Base-by-base conservation (phyloP, 441 rosid genomes). In the Rhodomyrtus psidioides region DNA sequence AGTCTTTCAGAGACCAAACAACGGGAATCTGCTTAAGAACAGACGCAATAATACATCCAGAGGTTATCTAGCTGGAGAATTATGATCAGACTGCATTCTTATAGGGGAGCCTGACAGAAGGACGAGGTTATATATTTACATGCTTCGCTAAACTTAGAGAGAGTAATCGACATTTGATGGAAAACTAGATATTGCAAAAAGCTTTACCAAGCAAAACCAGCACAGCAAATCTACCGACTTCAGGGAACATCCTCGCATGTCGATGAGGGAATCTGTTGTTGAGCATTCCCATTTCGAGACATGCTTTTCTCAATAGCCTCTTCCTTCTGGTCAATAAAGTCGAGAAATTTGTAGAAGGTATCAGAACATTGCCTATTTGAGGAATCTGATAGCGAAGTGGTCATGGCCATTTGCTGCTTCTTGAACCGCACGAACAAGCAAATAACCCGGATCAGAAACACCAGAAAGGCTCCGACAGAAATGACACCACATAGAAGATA, bases 241-340 rank as follows among this genome's bases (percentile, higher is more conserved):
- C 90, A 28, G 86, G 62, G 88, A 57, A 76, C 81, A 9, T 70
- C 62, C 44, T 70, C 5, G 16, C 15, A 9, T 70, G 79, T 70
- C 6, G 49, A 70, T 21, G n/a, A 70, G 76, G 76, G 60, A 12
- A 13, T 59, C 76, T 65, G 90, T 51, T 90, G 89, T 81, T 85
- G 89, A 28, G 89, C 87, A 90, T 89, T 59, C 82, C 92, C 93
- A 81, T 86, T 42, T 27, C 87, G 88, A 57, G 85, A 84, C 85
- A 91, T 92, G 89, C 91, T 87, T 87, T 90, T 93, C 93, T 94
- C 94, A 90, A 92, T 94, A 82, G 95, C 95, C 88, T 96, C 99
- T 90, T 95, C 99, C 87, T 89, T 96, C 94, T 95, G 92, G 74
- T 96, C 98, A 42, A 96, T 90, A 87, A 96, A 95, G 86, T 95